Percentiles rank a stretch among this genome's conserved stretches.
Evolutionary conservation across 2,329 filamentous ascomycete genomes (phyloP).

Genomic region (Emergomyces africanus): DNA sequence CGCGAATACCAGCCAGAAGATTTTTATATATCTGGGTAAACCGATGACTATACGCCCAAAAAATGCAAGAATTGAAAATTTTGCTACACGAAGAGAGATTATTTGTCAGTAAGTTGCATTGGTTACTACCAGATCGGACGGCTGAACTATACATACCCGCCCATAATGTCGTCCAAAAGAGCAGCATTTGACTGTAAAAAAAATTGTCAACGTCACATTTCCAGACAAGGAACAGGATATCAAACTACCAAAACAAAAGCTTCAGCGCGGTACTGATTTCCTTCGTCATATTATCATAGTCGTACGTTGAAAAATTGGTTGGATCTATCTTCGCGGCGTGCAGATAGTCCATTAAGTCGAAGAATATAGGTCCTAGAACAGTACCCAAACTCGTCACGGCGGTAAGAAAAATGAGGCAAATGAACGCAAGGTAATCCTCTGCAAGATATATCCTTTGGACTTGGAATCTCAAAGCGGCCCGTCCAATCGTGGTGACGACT

Average conservation of each 20-base stretch:
- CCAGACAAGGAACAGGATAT: not conserved
- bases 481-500: not conserved
- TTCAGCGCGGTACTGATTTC: not conserved
- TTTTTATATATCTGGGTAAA: constrained; percentile 3
- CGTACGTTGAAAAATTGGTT: not conserved
- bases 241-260: not conserved
- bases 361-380: not conserved
- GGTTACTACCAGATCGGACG: not conserved
- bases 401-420: constrained; percentile 1
- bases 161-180: constrained; percentile 1
- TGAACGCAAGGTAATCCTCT: not conserved
- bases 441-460: not conserved
- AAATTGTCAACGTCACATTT: not conserved
- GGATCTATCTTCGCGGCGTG: not conserved
- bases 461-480: not conserved
- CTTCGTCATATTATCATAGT: not conserved
- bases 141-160: not conserved
- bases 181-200: not conserved
- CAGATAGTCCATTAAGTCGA: not conserved
- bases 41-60: constrained; percentile 7
- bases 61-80: constrained; percentile 8
- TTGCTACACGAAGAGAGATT: not conserved
- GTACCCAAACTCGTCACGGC: not conserved
- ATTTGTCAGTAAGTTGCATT: not conserved
- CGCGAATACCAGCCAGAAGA: not conserved